Percentiles rank a stretch among this genome's conserved stretches.
phyloP scores from a whole-genome alignment of 2,329 filamentous ascomycete genomes.

The Pseudocercospora macadamiae region DNA sequence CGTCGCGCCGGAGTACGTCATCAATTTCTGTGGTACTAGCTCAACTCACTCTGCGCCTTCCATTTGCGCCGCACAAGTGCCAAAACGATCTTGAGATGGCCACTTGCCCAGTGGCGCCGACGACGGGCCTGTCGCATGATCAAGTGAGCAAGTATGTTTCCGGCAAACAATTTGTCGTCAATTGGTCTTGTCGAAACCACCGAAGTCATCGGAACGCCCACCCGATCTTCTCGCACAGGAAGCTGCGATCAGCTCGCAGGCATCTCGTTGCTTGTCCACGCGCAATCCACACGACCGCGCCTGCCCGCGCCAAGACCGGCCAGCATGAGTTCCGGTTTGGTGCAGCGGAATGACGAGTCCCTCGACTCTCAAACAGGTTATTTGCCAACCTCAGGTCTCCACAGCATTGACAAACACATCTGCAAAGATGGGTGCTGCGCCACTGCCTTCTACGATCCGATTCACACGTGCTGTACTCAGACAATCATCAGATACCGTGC shows the following conservation, averaged over 20 bases:
- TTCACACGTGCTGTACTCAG: neutral
- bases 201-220: neutral
- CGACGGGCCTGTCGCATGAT: neutral
- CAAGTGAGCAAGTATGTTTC: neutral
- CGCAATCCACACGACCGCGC: neutral
- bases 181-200: neutral
- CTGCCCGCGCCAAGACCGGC: neutral
- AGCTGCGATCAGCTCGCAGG: neutral
- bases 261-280: neutral
- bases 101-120: too few relatives aligned
- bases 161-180: neutral
- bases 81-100: too few relatives aligned
- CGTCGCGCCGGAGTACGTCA: constrained; percentile 2
- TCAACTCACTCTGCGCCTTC: constrained; percentile 3
- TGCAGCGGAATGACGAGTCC: constrained; percentile 5
- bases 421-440: neutral
- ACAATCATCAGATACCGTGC: too few relatives aligned
- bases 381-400: neutral
- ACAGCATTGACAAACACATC: neutral
- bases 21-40: constrained; percentile 1
- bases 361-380: neutral
- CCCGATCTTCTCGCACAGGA: neutral
- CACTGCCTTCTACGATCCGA: neutral
- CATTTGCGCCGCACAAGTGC: neutral
- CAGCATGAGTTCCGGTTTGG: neutral